phyloP scores from a whole-genome alignment of 345 rosid species.

The Arabidopsis thaliana region DNA sequence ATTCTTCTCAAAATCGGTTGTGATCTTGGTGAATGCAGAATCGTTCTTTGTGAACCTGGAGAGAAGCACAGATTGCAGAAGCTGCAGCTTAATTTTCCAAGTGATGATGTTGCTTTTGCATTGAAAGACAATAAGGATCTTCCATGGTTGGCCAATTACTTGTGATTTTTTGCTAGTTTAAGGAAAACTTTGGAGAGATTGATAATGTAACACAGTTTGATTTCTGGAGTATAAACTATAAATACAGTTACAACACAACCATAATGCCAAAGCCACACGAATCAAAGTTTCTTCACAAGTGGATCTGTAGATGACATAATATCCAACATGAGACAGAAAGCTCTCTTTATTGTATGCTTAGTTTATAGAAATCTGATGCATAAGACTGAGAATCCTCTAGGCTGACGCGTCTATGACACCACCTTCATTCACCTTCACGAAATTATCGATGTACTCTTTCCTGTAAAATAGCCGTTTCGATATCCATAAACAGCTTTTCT shows the following conservation, averaged over 20 bases:
- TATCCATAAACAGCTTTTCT: not conserved
- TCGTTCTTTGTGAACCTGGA: constrained; percentile 84
- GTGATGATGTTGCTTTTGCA: constrained; percentile 94
- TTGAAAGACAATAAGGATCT: constrained; percentile 78
- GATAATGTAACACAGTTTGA: no score
- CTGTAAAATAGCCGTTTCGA: constrained; percentile 48
- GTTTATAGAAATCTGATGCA: not conserved
- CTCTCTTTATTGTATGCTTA: constrained; percentile 29
- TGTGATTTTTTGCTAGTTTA: constrained; percentile 47
- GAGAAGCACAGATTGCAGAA: constrained; percentile 84
- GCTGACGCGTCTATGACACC: constrained; percentile 64
- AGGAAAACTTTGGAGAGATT: no score
- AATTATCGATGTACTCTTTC: constrained; percentile 70
- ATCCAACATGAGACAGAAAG: not conserved
- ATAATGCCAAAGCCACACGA: constrained; percentile 11
- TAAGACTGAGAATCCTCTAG: constrained; percentile 13
- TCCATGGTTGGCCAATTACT: constrained; percentile 80
- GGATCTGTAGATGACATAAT: not conserved
- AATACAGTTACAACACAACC: constrained; percentile 6
- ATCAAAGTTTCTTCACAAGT: not conserved
- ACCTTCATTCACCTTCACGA: constrained; percentile 48
- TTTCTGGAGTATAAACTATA: no score
- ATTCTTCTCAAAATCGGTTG: constrained; percentile 79
- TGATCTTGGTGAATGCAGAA: constrained; percentile 86
- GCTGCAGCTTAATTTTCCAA: constrained; percentile 93